phyloP scores from a whole-genome alignment of 805 yeast genomes.

The Blastobotrys peoriensis region DNA sequence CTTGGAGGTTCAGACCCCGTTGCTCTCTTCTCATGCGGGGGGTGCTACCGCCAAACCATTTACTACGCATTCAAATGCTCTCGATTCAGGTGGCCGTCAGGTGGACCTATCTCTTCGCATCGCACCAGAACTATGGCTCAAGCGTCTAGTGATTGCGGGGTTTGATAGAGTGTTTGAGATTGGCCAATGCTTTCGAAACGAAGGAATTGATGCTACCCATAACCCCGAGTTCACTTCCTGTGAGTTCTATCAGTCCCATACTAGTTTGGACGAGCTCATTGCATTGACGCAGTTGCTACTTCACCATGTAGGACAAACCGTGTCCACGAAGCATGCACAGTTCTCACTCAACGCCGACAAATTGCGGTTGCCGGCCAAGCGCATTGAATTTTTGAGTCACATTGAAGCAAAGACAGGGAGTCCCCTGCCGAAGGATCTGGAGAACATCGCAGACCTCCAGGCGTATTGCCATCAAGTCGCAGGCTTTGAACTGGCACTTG shows the following conservation, averaged over 20 bases:
- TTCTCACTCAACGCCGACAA: slow-evolving; percentile 8
- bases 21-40: slow-evolving; percentile 58
- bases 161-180: slow-evolving; percentile 81
- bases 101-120: slow-evolving; percentile 60
- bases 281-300: slow-evolving; percentile 55
- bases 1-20: slow-evolving; percentile 85
- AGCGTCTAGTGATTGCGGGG: slow-evolving; percentile 75
- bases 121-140: slow-evolving; percentile 95
- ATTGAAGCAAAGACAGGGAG: slow-evolving; percentile 50
- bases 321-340: slow-evolving; percentile 19
- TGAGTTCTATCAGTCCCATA: slow-evolving; percentile 78
- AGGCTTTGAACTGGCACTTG: slow-evolving; percentile 22
- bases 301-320: slow-evolving; percentile 31
- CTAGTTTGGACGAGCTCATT: slow-evolving; percentile 62
- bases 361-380: slow-evolving; percentile 27
- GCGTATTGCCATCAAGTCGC: slow-evolving; percentile 25
- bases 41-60: slow-evolving; percentile 97
- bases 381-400: slow-evolving; percentile 61
- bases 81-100: slow-evolving; percentile 8
- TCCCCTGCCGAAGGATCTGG: slow-evolving; percentile 41
- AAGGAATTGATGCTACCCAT: slow-evolving; percentile 87
- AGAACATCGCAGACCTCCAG: slow-evolving; percentile 34
- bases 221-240: slow-evolving; percentile 91
- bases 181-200: slow-evolving; percentile 76
- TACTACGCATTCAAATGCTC: slow-evolving; percentile 40